Evolutionary conservation across 2,329 filamentous ascomycete genomes (phyloP).

Genomic region (Penicillium sp.): DNA sequence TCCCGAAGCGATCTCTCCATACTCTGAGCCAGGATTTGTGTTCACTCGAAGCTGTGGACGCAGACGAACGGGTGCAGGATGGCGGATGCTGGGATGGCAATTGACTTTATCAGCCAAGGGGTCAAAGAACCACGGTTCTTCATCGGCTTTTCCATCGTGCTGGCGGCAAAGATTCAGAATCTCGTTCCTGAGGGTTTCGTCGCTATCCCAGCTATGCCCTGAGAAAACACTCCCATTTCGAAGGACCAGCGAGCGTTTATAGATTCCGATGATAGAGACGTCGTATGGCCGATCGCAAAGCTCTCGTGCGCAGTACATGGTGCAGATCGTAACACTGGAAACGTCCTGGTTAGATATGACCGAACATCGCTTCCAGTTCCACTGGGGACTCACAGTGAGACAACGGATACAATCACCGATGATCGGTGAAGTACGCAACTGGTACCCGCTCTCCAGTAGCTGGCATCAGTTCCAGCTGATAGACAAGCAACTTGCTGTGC

Average conservation of each 20-base stretch:
- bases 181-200: slow-evolving; percentile 39
- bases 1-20: slow-evolving; percentile 33
- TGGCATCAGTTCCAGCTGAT: slow-evolving; percentile 23
- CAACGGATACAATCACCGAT: slow-evolving; percentile 35
- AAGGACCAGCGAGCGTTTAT: slow-evolving; percentile 23
- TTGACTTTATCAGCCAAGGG: slow-evolving; percentile 30
- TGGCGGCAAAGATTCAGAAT: slow-evolving; percentile 41
- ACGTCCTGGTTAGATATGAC: not conserved
- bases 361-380: not conserved
- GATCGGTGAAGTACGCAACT: slow-evolving; percentile 42
- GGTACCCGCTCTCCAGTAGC: slow-evolving; percentile 38
- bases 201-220: slow-evolving; percentile 37
- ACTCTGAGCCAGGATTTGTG: slow-evolving; percentile 28
- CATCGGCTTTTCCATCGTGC: slow-evolving; percentile 33
- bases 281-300: slow-evolving; percentile 41
- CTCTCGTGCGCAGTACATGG: slow-evolving; percentile 41
- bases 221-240: slow-evolving; percentile 36
- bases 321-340: slow-evolving; percentile 36
- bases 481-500: slow-evolving; percentile 40
- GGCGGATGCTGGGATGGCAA: slow-evolving; percentile 33
- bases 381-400: slow-evolving; percentile 34
- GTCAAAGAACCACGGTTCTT: slow-evolving; percentile 26
- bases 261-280: slow-evolving; percentile 40
- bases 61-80: slow-evolving; percentile 32
- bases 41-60: slow-evolving; percentile 35